Percentiles rank a stretch among this genome's conserved stretches.
phyloP scores from a whole-genome alignment of 805 yeast species.

The Ogataea chonburiensis region DNA sequence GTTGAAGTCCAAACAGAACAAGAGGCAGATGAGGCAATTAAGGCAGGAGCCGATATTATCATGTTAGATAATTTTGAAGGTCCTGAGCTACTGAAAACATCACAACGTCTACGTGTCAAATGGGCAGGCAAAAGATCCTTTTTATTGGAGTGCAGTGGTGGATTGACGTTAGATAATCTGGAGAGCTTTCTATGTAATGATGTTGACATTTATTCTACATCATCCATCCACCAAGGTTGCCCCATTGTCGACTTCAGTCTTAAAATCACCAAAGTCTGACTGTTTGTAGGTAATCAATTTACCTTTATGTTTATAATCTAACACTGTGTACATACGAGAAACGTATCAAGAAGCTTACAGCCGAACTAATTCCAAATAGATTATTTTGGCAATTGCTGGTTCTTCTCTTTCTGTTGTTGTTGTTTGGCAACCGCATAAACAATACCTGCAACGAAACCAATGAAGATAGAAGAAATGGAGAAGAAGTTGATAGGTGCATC shows the following conservation, averaged over 20 bases:
- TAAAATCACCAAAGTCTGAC: constrained; percentile 53
- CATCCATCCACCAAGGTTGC: constrained; percentile 90
- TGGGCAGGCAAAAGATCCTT: constrained; percentile 54
- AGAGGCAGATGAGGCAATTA: constrained; percentile 90
- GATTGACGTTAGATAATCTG: constrained; percentile 71
- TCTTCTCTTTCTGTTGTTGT: constrained; percentile 62
- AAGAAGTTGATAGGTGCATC: constrained; percentile 93
- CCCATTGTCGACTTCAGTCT: constrained; percentile 80
- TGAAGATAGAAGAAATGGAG: constrained; percentile 81
- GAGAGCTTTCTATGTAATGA: constrained; percentile 65
- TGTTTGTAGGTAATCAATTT: neutral
- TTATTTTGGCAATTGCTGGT: constrained; percentile 36
- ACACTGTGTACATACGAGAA: constrained; percentile 3
- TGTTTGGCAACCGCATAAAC: constrained; percentile 96
- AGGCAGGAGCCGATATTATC: constrained; percentile 92
- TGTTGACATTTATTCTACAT: constrained; percentile 87
- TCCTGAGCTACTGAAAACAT: constrained; percentile 60
- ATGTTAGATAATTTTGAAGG: constrained; percentile 90
- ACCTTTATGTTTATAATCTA: constrained; percentile 1
- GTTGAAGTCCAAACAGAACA: constrained; percentile 84
- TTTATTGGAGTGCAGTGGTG: constrained; percentile 89
- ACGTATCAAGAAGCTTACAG: neutral
- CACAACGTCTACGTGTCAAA: constrained; percentile 54
- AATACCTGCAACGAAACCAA: constrained; percentile 94
- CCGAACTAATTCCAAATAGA: neutral